Evolutionary conservation across 768 basidiomycete species (phyloP).

Genomic region (Xerocomus potaroensis): DNA sequence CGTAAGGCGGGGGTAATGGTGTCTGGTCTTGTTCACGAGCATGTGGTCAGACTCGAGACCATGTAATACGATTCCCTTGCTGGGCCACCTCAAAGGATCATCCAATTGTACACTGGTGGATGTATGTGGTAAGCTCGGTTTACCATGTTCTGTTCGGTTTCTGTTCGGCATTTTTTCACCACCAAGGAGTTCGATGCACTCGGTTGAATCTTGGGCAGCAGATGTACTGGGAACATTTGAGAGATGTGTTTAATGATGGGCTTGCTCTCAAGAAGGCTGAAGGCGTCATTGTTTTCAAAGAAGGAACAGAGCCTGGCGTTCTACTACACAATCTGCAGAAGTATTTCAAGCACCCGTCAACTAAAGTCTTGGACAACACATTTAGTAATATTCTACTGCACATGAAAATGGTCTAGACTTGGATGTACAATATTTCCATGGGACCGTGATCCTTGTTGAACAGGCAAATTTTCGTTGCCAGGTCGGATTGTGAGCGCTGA

Average conservation of each 20-base stretch:
- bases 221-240: neutral
- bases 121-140: conserved; percentile 5
- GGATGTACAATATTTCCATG: conserved; percentile 10
- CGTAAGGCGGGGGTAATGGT: conserved; percentile 18
- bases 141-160: conserved; percentile 1
- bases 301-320: too few species aligned
- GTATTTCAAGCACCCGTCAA: too few species aligned
- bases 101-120: conserved; percentile 7
- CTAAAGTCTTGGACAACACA: conserved; percentile 11
- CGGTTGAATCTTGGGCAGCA: neutral
- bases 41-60: neutral
- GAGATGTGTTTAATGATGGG: neutral
- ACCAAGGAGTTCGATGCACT: neutral
- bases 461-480: neutral
- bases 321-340: too few species aligned
- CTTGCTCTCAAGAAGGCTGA: conserved; percentile 4
- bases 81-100: conserved; percentile 12
- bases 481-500: conserved; percentile 14
- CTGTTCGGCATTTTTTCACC: conserved; percentile 4
- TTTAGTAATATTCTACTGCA: conserved; percentile 7
- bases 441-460: conserved; percentile 9
- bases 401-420: neutral
- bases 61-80: neutral
- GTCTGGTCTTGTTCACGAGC: conserved; percentile 13
- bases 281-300: too few species aligned